phyloP scores from a whole-genome alignment of 306 rosid species.

The Comarum palustre region DNA sequence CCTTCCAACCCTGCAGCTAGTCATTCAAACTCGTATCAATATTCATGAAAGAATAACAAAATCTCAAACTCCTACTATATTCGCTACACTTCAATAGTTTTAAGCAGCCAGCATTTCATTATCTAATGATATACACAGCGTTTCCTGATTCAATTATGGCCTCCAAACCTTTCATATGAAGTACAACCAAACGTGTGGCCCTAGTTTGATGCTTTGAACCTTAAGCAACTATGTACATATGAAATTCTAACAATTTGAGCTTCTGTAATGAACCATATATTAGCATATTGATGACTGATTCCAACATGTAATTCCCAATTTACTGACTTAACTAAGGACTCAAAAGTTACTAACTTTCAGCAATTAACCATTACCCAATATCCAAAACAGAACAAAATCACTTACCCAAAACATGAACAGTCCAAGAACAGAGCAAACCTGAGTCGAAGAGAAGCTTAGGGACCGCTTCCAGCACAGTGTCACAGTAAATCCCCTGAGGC shows the following conservation, averaged over 20 bases:
- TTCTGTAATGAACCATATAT: neutral
- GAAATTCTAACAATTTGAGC: neutral
- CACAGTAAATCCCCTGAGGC: slow-evolving; percentile 79
- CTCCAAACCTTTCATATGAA: neutral
- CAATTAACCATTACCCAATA: neutral
- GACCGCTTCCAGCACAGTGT: slow-evolving; percentile 53
- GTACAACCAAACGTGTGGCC: neutral
- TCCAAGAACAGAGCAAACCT: slow-evolving; percentile 7
- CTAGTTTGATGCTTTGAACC: neutral
- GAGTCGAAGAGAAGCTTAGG: slow-evolving; percentile 37
- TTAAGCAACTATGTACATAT: no score
- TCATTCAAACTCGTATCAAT: slow-evolving; percentile 10
- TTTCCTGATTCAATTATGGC: no score
- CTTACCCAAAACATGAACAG: neutral
- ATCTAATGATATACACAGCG: neutral
- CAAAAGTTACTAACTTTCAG: neutral
- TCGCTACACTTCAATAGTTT: neutral
- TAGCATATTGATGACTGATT: neutral
- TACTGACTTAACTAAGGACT: neutral
- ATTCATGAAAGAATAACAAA: neutral
- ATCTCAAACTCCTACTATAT: neutral
- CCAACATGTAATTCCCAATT: neutral
- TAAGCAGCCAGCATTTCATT: neutral
- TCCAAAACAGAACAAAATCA: no score
- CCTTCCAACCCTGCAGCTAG: slow-evolving; percentile 30